Evolutionary conservation across 73 alveolate species (phyloP), one percentile per base, ranked within the genome.

Genomic region (Paramecium sexaurelia): DNA sequence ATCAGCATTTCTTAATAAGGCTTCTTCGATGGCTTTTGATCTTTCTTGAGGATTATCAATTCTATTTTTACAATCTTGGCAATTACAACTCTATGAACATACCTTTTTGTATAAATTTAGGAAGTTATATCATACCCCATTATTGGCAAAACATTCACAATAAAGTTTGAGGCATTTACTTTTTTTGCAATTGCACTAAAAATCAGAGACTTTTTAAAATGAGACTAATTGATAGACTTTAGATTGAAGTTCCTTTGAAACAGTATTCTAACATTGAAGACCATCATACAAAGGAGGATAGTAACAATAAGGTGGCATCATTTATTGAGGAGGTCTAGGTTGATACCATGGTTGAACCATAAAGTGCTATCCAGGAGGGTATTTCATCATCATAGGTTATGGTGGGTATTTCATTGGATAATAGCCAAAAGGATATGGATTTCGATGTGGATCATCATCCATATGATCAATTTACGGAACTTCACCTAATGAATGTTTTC

Each of bases 101-200:
- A 61, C 75, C 91, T 56, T 24, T 9, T 45, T 43, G 24, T 75
- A 40, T 4, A 51, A n/a, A 51, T 17, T 51, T n/a, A 51, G 67
- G 33, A 51, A 1, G 24, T 71, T 8, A 71, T 7, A 71, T 33
- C 35, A 20, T 71, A 71, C 86, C 86, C 86, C 37, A 71, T 71
- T 71, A 37, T 71, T 71, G 35, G 93, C 93, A 75, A 87, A 87
- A 24, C 93, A 87, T 13, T 87, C 93, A 20, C 93, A 87, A 67
- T 87, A 87, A 6, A 87, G 45, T 39, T 87, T 87, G 69, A 87
- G 37, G 29, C 93, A 87, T 55, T 87, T 87, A 39, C 91, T 87
- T 33, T 67, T 87, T 29, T 67, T 55, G 26, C 93, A 87, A 27
- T 87, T 87, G 45, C 93, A 87, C 39, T 85, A 51, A 41, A 68